Evolutionary conservation across 2,329 filamentous ascomycete genomes (phyloP).

Genomic region (Pseudogymnoascus sp.): DNA sequence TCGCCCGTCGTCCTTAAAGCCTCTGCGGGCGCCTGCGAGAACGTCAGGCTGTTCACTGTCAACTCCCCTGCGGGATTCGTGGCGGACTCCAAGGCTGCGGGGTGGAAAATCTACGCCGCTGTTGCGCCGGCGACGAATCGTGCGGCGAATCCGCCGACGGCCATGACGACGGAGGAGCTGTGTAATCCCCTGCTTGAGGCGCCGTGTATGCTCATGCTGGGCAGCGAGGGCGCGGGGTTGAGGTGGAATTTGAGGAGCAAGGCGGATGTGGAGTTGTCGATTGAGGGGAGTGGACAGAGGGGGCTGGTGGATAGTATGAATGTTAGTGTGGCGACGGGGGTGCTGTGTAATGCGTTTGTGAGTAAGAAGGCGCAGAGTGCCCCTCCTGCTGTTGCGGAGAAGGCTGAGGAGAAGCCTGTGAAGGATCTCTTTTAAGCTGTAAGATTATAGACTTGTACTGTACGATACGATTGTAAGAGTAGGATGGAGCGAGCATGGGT

Average conservation of each 20-base stretch:
- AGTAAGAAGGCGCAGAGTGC: conserved; percentile 19
- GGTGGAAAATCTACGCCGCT: conserved; percentile 80
- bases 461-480: conserved; percentile 1
- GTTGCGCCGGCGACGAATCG: conserved; percentile 40
- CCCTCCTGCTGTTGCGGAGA: neutral
- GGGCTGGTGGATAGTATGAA: conserved; percentile 80
- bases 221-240: conserved; percentile 72
- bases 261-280: conserved; percentile 58
- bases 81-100: conserved; percentile 53
- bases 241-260: conserved; percentile 53
- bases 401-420: neutral
- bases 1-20: conserved; percentile 77
- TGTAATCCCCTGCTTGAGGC: conserved; percentile 48
- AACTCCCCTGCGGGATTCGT: conserved; percentile 63
- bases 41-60: conserved; percentile 64
- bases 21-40: conserved; percentile 79
- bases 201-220: conserved; percentile 74
- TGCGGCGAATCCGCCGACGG: conserved; percentile 27
- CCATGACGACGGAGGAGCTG: conserved; percentile 40
- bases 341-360: conserved; percentile 66
- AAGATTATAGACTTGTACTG: neutral
- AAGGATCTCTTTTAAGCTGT: neutral
- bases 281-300: conserved; percentile 41
- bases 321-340: conserved; percentile 76
- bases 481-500: neutral